Conservation (phyloP, 108 stramenopile genomes). For the Parietichytrium sp. region DNA sequence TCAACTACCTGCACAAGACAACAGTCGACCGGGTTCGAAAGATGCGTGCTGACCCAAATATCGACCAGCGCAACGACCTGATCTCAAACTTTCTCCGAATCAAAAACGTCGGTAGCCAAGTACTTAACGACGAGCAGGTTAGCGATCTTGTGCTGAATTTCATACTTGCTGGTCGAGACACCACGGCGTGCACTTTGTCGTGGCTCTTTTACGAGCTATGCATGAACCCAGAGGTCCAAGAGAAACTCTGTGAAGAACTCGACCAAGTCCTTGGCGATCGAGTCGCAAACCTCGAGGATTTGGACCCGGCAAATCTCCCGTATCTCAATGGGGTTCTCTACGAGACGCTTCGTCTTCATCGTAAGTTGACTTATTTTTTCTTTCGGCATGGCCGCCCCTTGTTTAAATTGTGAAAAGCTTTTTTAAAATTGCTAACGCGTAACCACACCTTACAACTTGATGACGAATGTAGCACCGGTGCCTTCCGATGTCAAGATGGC, state of each 20-base stretch:
- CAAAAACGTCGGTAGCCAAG: too few relatives aligned
- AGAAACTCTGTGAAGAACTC: constrained; percentile 52
- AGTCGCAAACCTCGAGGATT: neutral
- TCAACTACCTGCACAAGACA: constrained; percentile 39
- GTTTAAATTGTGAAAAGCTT: too few relatives aligned
- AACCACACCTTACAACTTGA: too few relatives aligned
- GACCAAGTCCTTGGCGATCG: neutral
- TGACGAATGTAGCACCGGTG: constrained; percentile 55
- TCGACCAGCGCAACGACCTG: constrained; percentile 28
- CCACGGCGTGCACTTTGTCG: constrained; percentile 56
- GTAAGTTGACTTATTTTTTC: constrained; percentile 52
- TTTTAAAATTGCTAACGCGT: too few relatives aligned
- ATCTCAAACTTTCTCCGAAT: constrained; percentile 40
- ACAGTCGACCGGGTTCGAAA: neutral
- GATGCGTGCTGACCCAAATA: constrained; percentile 34
- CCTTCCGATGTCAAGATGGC: constrained; percentile 50
- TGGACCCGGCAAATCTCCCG: neutral
- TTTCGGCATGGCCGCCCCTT: constrained; percentile 55
- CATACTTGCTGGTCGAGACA: constrained; percentile 63
- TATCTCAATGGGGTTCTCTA: constrained; percentile 11
- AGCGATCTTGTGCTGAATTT: constrained; percentile 58
- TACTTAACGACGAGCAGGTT: constrained; percentile 51
- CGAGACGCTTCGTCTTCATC: constrained; percentile 36
- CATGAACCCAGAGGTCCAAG: constrained; percentile 46
- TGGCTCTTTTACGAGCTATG: constrained; percentile 62